Evolutionary conservation across 305 asterid genomes (phyloP).

Genomic region (Fraxinus latifolia): DNA sequence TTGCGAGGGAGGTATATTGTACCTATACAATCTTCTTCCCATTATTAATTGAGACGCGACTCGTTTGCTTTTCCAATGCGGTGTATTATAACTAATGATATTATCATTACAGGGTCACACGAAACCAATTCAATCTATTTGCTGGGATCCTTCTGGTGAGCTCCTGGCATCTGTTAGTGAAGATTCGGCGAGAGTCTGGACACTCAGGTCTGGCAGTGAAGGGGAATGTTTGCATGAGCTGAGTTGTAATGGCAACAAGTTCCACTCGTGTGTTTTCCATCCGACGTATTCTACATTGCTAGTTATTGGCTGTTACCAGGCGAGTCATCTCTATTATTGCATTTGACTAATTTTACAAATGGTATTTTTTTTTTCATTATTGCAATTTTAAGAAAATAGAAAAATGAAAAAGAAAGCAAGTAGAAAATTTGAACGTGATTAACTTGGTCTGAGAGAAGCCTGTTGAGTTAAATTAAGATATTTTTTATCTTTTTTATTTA

Average conservation of each 20-base stretch:
- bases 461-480: neutral
- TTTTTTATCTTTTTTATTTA: neutral
- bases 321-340: conserved; percentile 26
- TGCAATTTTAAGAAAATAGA: neutral
- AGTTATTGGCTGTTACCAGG: conserved; percentile 95
- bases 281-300: conserved; percentile 75
- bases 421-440: neutral
- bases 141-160: conserved; percentile 96
- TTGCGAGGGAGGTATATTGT: neutral
- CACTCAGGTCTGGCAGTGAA: conserved; percentile 70
- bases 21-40: neutral
- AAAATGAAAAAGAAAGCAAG: neutral
- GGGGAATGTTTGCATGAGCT: conserved; percentile 86
- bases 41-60: neutral
- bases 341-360: neutral
- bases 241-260: conserved; percentile 79
- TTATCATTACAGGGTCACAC: conserved; percentile 61
- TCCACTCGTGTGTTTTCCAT: conserved; percentile 91
- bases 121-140: conserved; percentile 61
- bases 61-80: neutral
- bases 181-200: conserved; percentile 88
- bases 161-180: conserved; percentile 90
- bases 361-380: neutral
- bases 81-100: neutral
- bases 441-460: neutral